Evolutionary conservation across 106 monocot species (phyloP).

Genomic region (Vanilla planifolia): DNA sequence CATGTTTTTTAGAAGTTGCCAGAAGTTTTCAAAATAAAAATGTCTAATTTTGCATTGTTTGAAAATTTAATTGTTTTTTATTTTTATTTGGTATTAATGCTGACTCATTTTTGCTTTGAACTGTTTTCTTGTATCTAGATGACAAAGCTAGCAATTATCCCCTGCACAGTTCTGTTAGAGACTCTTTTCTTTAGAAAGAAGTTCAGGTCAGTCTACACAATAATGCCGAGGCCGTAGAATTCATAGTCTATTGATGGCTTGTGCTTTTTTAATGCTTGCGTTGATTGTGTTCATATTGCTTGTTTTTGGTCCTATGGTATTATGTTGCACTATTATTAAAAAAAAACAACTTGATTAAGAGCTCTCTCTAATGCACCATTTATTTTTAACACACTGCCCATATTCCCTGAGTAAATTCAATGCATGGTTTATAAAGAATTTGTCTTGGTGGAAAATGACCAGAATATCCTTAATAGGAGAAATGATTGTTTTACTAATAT

Average conservation of each 20-base stretch:
- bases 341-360: neutral
- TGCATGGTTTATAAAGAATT: neutral
- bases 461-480: neutral
- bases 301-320: neutral
- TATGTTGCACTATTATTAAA: neutral
- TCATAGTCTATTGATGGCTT: neutral
- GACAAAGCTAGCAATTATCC: constrained; percentile 97
- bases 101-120: neutral
- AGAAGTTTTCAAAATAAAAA: too few species aligned
- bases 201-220: constrained; percentile 56
- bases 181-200: constrained; percentile 86
- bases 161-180: constrained; percentile 88
- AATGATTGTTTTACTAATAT: neutral
- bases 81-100: constrained; percentile 2
- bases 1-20: too few species aligned
- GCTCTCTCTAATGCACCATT: too few species aligned
- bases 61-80: neutral
- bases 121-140: constrained; percentile 48
- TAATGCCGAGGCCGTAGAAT: neutral
- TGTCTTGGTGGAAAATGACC: neutral
- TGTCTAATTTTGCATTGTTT: too few species aligned
- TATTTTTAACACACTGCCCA: neutral
- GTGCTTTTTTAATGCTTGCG: neutral
- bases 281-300: too few species aligned
- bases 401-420: neutral